Conservation (phyloP, 176 grass and related monocot species). For the Musa troglodytarum region DNA sequence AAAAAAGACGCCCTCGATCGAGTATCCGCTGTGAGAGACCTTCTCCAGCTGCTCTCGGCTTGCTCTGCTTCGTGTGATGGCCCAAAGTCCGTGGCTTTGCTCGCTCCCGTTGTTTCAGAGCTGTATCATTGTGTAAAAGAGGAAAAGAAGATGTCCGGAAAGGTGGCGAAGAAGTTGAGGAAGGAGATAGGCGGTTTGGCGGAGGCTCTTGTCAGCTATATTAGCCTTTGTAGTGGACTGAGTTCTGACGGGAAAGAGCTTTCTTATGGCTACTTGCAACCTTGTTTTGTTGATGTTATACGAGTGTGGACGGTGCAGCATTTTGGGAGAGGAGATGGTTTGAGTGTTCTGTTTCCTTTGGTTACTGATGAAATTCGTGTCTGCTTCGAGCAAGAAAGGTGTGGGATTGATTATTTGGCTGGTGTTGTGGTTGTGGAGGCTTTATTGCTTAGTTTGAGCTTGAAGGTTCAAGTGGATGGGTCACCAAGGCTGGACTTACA, state of each 20-base stretch:
- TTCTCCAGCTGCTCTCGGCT: conserved; percentile 65
- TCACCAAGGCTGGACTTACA: conserved; percentile 41
- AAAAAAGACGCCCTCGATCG: conserved; percentile 17
- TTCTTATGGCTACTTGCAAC: conserved; percentile 30
- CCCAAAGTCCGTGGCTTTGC: conserved; percentile 78
- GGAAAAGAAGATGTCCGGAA: conserved; percentile 22
- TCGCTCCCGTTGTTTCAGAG: conserved; percentile 70
- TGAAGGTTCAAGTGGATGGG: conserved; percentile 54
- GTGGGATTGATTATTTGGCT: conserved; percentile 60
- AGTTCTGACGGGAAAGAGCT: conserved; percentile 14
- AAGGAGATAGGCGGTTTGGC: conserved; percentile 57
- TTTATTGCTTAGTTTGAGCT: conserved; percentile 82
- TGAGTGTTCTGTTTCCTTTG: conserved; percentile 69
- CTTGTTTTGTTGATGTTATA: conserved; percentile 69
- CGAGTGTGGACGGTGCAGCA: conserved; percentile 77
- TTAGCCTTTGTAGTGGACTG: conserved; percentile 72
- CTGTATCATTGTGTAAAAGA: conserved; percentile 45
- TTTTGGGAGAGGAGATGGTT: conserved; percentile 33
- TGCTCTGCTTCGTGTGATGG: conserved; percentile 45
- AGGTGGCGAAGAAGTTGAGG: conserved; percentile 42
- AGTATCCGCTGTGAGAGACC: conserved; percentile 42
- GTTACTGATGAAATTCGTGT: conserved; percentile 53
- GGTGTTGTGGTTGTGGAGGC: conserved; percentile 58
- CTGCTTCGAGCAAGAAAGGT: conserved; percentile 60
- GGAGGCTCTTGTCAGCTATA: conserved; percentile 67